phyloP scores from a whole-genome alignment of 2,329 filamentous ascomycete species.

The Aspergillus sp. region DNA sequence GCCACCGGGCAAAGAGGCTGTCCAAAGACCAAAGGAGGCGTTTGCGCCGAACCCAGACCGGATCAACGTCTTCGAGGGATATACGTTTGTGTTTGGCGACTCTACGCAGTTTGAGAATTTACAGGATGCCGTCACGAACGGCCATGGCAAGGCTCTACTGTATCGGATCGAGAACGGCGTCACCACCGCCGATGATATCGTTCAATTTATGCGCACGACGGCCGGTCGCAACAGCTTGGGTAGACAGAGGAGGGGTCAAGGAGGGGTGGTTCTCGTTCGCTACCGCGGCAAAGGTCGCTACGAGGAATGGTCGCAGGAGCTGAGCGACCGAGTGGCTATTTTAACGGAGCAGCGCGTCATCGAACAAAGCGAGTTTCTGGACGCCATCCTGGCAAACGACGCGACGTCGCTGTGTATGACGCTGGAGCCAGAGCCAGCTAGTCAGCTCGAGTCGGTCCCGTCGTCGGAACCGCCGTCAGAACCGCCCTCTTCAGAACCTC shows the following conservation, averaged over 20 bases:
- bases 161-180: constrained; percentile 60
- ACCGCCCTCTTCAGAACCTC: neutral
- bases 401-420: constrained; percentile 68
- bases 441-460: neutral
- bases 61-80: constrained; percentile 74
- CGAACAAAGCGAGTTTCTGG: constrained; percentile 87
- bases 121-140: constrained; percentile 71
- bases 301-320: constrained; percentile 66
- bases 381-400: constrained; percentile 82
- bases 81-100: constrained; percentile 86
- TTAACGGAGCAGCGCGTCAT: constrained; percentile 78
- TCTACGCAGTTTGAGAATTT: constrained; percentile 73
- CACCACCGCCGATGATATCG: constrained; percentile 72
- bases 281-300: constrained; percentile 61
- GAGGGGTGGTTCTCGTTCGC: constrained; percentile 72
- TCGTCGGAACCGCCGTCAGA: too few relatives aligned
- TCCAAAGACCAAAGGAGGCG: constrained; percentile 63
- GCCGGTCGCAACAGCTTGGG: constrained; percentile 72
- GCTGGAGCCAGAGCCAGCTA: constrained; percentile 48
- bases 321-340: constrained; percentile 68
- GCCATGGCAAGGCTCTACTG: constrained; percentile 77
- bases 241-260: constrained; percentile 63
- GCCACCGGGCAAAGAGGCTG: constrained; percentile 71
- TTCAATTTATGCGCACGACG: constrained; percentile 71
- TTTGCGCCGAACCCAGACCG: constrained; percentile 70